Conservation (phyloP, 129 eudicot genomes). For the Lactuca saligna region DNA sequence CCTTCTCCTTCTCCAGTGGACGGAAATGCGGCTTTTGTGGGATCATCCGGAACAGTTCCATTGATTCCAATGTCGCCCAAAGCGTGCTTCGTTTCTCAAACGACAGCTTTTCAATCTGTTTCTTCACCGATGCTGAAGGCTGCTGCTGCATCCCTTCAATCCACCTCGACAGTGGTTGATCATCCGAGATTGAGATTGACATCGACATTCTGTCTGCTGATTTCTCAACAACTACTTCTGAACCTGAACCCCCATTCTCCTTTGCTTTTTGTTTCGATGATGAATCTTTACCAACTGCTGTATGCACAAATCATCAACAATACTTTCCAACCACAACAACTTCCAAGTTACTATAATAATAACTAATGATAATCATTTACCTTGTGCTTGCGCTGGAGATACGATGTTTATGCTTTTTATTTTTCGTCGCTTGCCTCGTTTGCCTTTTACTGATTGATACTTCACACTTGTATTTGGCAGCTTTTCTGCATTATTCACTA, state of each 20-base stretch:
- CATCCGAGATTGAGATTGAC: conserved; percentile 30
- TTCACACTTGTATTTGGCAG: conserved; percentile 14
- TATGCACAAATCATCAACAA: too few relatives aligned
- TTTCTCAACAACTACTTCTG: conserved; percentile 20
- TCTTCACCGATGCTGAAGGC: conserved; percentile 28
- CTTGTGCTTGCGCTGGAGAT: conserved; percentile 28
- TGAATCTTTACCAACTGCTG: conserved; percentile 38
- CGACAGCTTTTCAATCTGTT: conserved; percentile 33
- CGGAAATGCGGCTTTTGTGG: conserved; percentile 87
- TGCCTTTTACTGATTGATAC: conserved; percentile 25
- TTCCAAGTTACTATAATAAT: not conserved
- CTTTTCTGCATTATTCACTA: not conserved
- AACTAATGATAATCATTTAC: too few relatives aligned
- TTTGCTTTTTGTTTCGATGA: conserved; percentile 19
- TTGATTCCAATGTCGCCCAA: conserved; percentile 64
- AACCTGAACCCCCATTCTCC: conserved; percentile 6
- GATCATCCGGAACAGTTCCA: conserved; percentile 55
- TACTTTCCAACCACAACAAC: not conserved
- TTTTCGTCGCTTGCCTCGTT: conserved; percentile 38
- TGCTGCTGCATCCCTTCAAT: conserved; percentile 39
- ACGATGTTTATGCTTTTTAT: conserved; percentile 20
- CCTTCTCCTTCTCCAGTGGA: conserved; percentile 42
- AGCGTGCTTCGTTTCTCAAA: conserved; percentile 54
- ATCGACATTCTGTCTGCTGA: conserved; percentile 15
- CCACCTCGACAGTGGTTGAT: conserved; percentile 71